Base-by-base conservation (phyloP, 2,329 filamentous ascomycete genomes). In the Didymellaceae sp. region DNA sequence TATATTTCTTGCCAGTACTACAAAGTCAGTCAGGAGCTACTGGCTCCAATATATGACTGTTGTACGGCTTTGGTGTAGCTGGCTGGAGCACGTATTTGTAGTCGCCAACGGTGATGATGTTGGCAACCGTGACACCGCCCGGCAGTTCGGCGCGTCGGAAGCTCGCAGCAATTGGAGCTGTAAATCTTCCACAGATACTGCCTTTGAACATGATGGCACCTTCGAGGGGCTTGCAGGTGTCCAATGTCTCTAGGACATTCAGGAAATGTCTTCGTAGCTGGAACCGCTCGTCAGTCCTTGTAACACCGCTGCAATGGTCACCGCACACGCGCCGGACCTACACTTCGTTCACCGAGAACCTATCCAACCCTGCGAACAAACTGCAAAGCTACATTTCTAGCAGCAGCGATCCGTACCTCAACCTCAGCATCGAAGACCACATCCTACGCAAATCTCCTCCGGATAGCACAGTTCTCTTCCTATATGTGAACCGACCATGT, bases 341-440 rank as follows among this genome's bases (percentile, higher is more conserved):
- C 18, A 25, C 61, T 5, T 63, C 68, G 2, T 72, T 72, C 26
- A 58, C 68, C 3, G 60, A 70, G 21, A 63, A 45, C 26, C 63
- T 73, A 17, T 51, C 63, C 11, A 53, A 71, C 52, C 67, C 67
- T 5, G 49, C 59, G n/a, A 65, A 68, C 52, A 66, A 58, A 50
- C 65, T 79, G 26, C 77, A 79, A 61, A 75, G 73, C 57, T 80
- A 80, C 63, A 58, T 78, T 26, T 80, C 77, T 9, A 67, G 62
- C 47, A 88, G 85, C 46, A 77, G 75, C 41, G 84, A 95, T 67
- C 91, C 94, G 4, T 93, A 88, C 71, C 78, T 95, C 63, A 99
- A 99, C 74, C 89, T 99, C 50, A 91, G 92, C 24, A 87, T 97
- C 64, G 94, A 99, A 77, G 91, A 97, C 71, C 87, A 90, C 72